phyloP scores from a whole-genome alignment of 2,329 filamentous ascomycete species.

The Parastagonospora nodorum region DNA sequence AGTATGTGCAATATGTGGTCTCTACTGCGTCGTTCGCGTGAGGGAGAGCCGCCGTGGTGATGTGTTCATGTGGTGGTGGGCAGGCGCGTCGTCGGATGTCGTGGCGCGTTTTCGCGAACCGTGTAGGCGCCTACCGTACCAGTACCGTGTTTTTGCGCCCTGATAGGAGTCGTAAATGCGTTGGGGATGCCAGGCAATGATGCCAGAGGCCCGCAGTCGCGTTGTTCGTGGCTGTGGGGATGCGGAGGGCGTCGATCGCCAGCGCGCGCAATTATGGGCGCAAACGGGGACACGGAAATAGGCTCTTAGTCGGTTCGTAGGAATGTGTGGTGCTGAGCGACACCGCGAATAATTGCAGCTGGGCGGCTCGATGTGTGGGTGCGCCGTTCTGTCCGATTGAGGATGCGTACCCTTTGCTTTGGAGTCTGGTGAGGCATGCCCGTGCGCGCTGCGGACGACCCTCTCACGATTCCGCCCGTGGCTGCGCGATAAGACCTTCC shows the following conservation, averaged over 20 bases:
- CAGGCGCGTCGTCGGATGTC: slow-evolving; percentile 33
- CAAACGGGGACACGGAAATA: slow-evolving; percentile 15
- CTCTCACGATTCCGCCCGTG: slow-evolving; percentile 17
- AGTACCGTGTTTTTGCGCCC: slow-evolving; percentile 8
- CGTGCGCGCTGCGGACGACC: slow-evolving; percentile 19
- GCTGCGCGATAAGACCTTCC: slow-evolving; percentile 15
- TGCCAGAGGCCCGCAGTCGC: slow-evolving; percentile 29
- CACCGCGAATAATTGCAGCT: slow-evolving; percentile 36
- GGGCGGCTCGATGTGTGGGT: slow-evolving; percentile 33
- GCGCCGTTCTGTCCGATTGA: slow-evolving; percentile 29
- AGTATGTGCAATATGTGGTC: slow-evolving; percentile 12
- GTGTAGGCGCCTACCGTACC: slow-evolving; percentile 8
- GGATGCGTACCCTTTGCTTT: slow-evolving; percentile 33
- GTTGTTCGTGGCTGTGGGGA: slow-evolving; percentile 30
- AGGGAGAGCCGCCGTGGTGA: slow-evolving; percentile 22
- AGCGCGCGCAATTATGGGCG: slow-evolving; percentile 31
- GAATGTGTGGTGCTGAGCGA: slow-evolving; percentile 38
- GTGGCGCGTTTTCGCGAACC: slow-evolving; percentile 31
- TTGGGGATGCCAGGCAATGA: slow-evolving; percentile 8
- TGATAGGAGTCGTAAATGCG: slow-evolving; percentile 5
- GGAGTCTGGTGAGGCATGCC: slow-evolving; percentile 8
- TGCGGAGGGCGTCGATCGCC: slow-evolving; percentile 24
- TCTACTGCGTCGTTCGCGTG: slow-evolving; percentile 32
- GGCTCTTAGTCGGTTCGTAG: slow-evolving; percentile 40
- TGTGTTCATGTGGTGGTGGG: slow-evolving; percentile 32